Evolutionary conservation across 495 filamentous ascomycete species (phyloP), one percentile per base, ranked within the genome.

Genomic region (Aspergillus asperescens): DNA sequence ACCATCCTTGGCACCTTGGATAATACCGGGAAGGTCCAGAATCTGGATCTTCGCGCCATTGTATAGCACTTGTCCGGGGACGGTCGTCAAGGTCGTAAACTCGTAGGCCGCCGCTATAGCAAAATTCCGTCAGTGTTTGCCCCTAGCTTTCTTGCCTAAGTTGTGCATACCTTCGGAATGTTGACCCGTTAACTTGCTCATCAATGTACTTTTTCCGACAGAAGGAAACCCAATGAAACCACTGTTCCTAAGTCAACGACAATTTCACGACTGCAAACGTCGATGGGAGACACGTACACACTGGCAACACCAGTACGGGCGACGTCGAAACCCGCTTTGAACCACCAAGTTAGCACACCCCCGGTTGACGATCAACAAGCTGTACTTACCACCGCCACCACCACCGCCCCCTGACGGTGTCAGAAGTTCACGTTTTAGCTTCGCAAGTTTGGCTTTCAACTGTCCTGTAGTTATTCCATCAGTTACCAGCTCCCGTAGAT

Each of bases 31-130:
- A 59, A 98, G 79, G 83, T 98, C 93, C 37, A 98, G 85, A 80
- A 98, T 98, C 71, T 98, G 93, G 61, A 98, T 89, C 62, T 95
- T 94, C 28, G 93, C 93, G 50, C 92, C 93, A 67, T 97, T 97
- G 71, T 96, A 97, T 61, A 86, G 72, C 39, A 98, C 92, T 77
- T 96, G 94, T 41, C 93, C 93, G 44, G 93, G 93, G 23, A 98
- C 93, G 46, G 91, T 96, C 38, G 93, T 98, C 62, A 98, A 79
- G 49, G 93, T 98, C 49, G 93, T 98, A 73, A 98, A 98, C 64
- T 98, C 93, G 70, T 98, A 98, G 29, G 91, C 93, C 28, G 93
- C 93, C 34, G 81, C 93, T 84, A 57, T 42, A n/a, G 31, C 16
- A 55, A 24, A 25, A 25, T 16, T 4, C 32, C 13, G 55, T 73